Percentiles rank a stretch among this genome's conserved stretches.
phyloP scores from a whole-genome alignment of 1,284 basidiomycete genomes.

The Tilletia setariae region DNA sequence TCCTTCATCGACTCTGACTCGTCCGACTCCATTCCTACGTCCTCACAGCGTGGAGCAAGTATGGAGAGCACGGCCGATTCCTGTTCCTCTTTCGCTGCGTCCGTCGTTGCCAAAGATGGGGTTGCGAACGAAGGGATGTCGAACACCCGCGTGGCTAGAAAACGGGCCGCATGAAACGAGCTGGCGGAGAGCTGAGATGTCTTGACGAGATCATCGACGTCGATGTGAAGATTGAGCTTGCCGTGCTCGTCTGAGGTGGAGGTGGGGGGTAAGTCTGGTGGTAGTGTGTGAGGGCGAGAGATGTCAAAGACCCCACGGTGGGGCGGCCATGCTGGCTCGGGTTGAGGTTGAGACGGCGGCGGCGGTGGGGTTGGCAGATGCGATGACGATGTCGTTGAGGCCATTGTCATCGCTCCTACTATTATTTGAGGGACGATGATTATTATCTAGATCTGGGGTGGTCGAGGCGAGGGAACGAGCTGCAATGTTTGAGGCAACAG shows the following conservation, averaged over 20 bases:
- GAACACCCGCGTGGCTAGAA: slow-evolving; percentile 9
- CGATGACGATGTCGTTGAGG: neutral
- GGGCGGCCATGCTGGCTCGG: neutral
- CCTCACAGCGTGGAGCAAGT: neutral
- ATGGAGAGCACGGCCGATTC: neutral
- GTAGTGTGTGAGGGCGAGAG: neutral
- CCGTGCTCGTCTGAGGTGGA: too few relatives aligned
- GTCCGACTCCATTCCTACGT: neutral
- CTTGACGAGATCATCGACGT: too few relatives aligned
- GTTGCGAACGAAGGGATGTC: slow-evolving; percentile 1
- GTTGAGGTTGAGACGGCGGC: neutral
- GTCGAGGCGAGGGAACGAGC: too few relatives aligned
- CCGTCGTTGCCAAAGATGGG: neutral
- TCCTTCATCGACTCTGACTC: neutral
- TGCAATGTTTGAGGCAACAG: too few relatives aligned
- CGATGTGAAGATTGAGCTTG: too few relatives aligned
- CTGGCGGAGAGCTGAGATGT: neutral
- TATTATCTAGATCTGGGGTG: too few relatives aligned
- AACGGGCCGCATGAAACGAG: neutral
- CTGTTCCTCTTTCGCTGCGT: neutral
- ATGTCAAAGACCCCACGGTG: slow-evolving; percentile 11
- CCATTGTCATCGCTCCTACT: too few relatives aligned
- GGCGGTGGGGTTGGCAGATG: neutral
- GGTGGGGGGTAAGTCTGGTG: neutral
- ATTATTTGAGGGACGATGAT: too few relatives aligned